Conservation (phyloP, 306 rosid genomes). For the Cucumis cinereus region DNA sequence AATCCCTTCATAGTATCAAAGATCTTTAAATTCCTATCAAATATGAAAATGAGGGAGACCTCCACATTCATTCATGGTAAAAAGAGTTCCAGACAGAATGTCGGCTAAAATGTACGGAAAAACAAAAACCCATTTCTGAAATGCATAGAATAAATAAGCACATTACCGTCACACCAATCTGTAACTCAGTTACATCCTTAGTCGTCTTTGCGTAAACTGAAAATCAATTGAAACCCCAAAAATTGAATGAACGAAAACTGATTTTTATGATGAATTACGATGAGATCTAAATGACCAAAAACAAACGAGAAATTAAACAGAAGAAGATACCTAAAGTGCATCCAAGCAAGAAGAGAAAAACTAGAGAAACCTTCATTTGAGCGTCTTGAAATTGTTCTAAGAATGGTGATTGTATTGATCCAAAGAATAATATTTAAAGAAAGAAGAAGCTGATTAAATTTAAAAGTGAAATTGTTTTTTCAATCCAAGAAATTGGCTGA, state of each 20-base stretch:
- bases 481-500: neutral
- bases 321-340: neutral
- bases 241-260: neutral
- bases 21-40: neutral
- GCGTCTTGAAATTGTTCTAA: neutral
- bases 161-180: constrained; percentile 86
- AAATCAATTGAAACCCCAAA: neutral
- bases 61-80: neutral
- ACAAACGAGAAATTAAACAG: neutral
- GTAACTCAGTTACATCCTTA: constrained; percentile 64
- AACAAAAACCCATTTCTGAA: neutral
- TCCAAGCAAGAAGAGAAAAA: neutral
- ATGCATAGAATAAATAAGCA: neutral
- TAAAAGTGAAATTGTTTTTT: too few species aligned
- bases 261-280: neutral
- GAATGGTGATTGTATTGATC: neutral
- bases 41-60: too few species aligned
- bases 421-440: neutral
- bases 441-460: neutral
- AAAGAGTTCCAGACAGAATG: neutral
- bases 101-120: neutral
- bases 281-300: neutral
- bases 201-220: constrained; percentile 50
- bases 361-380: neutral
- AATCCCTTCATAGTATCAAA: neutral